Evolutionary conservation across 148 eudicot genomes (phyloP).

Genomic region (Nyssa sinensis): DNA sequence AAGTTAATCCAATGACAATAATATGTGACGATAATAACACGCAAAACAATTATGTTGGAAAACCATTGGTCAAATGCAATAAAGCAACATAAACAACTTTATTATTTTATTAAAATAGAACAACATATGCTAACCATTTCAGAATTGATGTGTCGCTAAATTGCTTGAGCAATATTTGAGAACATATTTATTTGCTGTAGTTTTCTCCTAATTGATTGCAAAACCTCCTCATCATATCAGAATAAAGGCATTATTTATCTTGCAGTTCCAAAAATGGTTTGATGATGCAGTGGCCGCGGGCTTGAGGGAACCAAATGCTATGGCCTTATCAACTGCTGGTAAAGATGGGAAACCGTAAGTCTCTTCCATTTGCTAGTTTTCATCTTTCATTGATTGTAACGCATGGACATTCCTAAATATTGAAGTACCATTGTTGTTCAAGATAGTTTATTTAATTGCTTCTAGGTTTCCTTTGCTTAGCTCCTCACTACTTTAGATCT

Average conservation of each 20-base stretch:
- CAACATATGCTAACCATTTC: not conserved
- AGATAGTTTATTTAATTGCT: too few species aligned
- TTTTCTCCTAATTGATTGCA: not conserved
- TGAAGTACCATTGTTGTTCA: not conserved
- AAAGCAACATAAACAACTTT: too few species aligned
- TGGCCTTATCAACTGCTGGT: conserved; percentile 84
- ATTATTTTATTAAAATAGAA: too few species aligned
- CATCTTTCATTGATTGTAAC: not conserved
- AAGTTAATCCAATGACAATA: too few species aligned
- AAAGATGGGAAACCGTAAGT: conserved; percentile 84
- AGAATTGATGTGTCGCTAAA: not conserved
- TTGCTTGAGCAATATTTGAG: not conserved
- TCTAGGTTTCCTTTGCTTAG: not conserved
- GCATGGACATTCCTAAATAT: not conserved
- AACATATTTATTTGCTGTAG: not conserved
- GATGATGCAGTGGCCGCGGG: conserved; percentile 92
- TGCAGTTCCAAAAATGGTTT: conserved; percentile 96
- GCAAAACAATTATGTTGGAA: too few species aligned
- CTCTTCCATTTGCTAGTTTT: conserved; percentile 5
- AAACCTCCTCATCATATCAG: not conserved
- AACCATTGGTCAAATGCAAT: too few species aligned
- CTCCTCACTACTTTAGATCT: not conserved
- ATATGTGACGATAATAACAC: too few species aligned
- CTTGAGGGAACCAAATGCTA: conserved; percentile 96
- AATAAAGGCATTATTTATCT: conserved; percentile 11